Conservation (phyloP, 2,329 filamentous ascomycete genomes). For the Colletotrichum sp. region DNA sequence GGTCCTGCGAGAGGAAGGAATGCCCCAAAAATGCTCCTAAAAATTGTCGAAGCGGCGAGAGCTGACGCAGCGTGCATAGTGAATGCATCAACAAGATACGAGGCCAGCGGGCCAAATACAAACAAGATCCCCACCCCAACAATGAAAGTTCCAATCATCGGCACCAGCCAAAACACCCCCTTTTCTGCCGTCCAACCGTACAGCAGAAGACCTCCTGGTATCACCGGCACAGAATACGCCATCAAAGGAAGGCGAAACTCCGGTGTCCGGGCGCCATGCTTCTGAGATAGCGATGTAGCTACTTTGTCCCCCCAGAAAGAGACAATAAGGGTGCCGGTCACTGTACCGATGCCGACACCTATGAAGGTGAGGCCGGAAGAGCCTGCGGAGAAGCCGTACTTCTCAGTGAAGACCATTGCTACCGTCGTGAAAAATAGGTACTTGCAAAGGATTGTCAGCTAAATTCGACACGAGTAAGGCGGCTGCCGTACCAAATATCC, state of each 20-base stretch:
- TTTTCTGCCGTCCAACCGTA: slow-evolving; percentile 46
- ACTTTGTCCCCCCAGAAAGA: slow-evolving; percentile 22
- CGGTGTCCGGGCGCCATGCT: slow-evolving; percentile 16
- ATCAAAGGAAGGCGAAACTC: slow-evolving; percentile 26
- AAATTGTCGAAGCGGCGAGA: slow-evolving; percentile 67
- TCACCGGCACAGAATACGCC: slow-evolving; percentile 17
- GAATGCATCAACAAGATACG: slow-evolving; percentile 60
- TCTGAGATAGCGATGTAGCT: slow-evolving; percentile 12
- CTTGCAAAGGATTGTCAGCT: slow-evolving; percentile 33
- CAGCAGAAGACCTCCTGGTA: slow-evolving; percentile 32
- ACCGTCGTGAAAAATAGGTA: slow-evolving; percentile 46
- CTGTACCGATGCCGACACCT: slow-evolving; percentile 46
- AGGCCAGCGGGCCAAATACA: slow-evolving; percentile 25
- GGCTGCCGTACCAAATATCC: slow-evolving; percentile 27
- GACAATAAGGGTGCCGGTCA: slow-evolving; percentile 27
- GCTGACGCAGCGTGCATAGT: slow-evolving; percentile 65
- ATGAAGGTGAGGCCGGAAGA: slow-evolving; percentile 48
- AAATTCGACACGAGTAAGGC: no score
- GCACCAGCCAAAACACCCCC: slow-evolving; percentile 61
- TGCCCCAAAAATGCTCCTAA: slow-evolving; percentile 54
- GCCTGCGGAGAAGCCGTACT: slow-evolving; percentile 34
- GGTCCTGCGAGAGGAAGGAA: slow-evolving; percentile 56
- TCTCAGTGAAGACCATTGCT: slow-evolving; percentile 38
- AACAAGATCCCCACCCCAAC: slow-evolving; percentile 45
- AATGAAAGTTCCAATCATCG: slow-evolving; percentile 55